Evolutionary conservation across 129 eudicot species (phyloP), one percentile per base, ranked within the genome.

Genomic region (Tagetes erecta): DNA sequence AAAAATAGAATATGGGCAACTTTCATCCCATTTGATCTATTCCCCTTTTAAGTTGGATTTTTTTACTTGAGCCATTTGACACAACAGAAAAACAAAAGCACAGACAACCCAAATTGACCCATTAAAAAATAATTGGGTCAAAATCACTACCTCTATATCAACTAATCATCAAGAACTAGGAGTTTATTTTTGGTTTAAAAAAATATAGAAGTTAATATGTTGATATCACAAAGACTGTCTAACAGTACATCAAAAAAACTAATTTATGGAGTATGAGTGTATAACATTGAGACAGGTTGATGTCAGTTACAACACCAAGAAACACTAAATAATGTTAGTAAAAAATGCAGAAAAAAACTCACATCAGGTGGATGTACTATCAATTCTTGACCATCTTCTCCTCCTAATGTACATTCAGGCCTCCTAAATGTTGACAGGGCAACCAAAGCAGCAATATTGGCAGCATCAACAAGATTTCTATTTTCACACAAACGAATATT

Each of bases 391-490:
- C 93, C 93, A 80, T 90, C 91, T 60, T 94, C 96, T 65, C 97
- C 98, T 63, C 93, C 96, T 35, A 94, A 72, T 64, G 97, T 81
- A 82, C 97, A 94, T 68, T 94, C 99, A 45, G 97, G 88, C 86
- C 96, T 88, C 68, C 91, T 85, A 59, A 88, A 94, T 35, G 99
- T 91, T 65, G 88, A 83, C 34, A 94, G 85, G 14, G 99, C 96
- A 67, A 90, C 91, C 72, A 94, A 88, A 77, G 99, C 97, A 74
- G 99, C 99, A 81, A 94, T 79, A 77, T 94, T 94, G 80, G 99
- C 97, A 80, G 99, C 97, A 91, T 94, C 99, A 76, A 94, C 96
- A 64, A 93, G 97, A 83, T 93, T 93, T 62, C 98, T 93, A 73
- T 71, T 71, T 74, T 55, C 64, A 72, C 41, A 49, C 5, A 27